A percentile compares a stretch with the other conserved stretches of the same genome.
Evolutionary conservation across 345 rosid species (phyloP).

Genomic region (Boechera stricta): DNA sequence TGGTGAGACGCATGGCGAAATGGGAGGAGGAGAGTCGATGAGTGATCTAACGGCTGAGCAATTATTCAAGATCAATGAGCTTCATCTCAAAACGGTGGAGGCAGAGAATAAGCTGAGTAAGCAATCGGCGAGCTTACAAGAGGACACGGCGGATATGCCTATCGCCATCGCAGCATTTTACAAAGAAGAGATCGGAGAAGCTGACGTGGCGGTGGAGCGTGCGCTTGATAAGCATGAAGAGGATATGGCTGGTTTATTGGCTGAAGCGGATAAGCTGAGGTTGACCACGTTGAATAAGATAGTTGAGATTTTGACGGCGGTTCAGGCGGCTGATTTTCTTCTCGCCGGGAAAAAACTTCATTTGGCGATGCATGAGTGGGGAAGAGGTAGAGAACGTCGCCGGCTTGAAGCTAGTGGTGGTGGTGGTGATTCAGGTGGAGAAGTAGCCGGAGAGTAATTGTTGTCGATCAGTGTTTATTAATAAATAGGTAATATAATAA

Average conservation of each 20-base stretch:
- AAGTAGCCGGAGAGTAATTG: constrained; percentile 5
- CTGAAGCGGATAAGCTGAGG: constrained; percentile 54
- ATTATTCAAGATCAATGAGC: constrained; percentile 39
- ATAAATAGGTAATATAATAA: neutral
- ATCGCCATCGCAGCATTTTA: constrained; percentile 33
- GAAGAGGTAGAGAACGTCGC: constrained; percentile 45
- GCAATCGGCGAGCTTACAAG: constrained; percentile 51
- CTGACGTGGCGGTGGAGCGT: constrained; percentile 27
- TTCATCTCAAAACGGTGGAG: constrained; percentile 45
- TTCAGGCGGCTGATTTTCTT: constrained; percentile 51
- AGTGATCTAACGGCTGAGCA: constrained; percentile 48
- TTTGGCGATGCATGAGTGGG: constrained; percentile 52
- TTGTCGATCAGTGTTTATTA: neutral
- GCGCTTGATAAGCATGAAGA: constrained; percentile 45
- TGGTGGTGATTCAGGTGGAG: constrained; percentile 9
- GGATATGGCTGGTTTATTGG: constrained; percentile 40
- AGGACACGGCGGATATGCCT: constrained; percentile 52
- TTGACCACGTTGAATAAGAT: constrained; percentile 44
- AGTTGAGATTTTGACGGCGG: constrained; percentile 38
- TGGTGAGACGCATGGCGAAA: constrained; percentile 5
- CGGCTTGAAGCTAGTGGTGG: constrained; percentile 6
- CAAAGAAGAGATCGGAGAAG: constrained; percentile 39
- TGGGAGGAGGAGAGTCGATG: constrained; percentile 21
- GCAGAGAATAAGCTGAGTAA: constrained; percentile 47
- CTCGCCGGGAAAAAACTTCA: constrained; percentile 50